Base-by-base conservation (phyloP, 1,284 basidiomycete species). In the Ganoderma sinense region DNA sequence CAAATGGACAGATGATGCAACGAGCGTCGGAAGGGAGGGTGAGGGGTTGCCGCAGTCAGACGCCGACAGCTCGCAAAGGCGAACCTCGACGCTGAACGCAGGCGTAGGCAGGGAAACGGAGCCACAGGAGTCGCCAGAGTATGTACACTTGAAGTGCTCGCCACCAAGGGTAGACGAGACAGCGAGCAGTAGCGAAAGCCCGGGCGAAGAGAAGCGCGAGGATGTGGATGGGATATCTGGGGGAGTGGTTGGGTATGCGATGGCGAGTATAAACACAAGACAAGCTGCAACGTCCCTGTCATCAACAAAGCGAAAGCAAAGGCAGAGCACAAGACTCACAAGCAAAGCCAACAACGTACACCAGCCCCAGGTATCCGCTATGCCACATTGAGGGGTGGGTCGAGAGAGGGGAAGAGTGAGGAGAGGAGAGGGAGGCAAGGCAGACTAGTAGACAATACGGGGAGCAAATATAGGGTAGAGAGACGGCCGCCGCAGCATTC, bases 311-410 rank as follows among this genome's bases (percentile, higher is more conserved):
- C 33, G 2, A 18, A 16, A 43, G 7, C 23, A 23, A 29, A 29
- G 18, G 18, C 56, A 33, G 2, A 6, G 18, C 16, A 4, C n/a
- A 6, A 5, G 2, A 76, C 76, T 75, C 68, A 78, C 76, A 55
- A 75, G 72, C 74, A 74, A 73, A 68, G 66, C 76, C 75, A 74
- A 70, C 75, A 74, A 68, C 71, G 64, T 75, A 75, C 75, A 76
- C 75, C 73, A 62, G 59, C 69, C 69, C 69, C 71, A 64, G 39
- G 62, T 68, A 69, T 71, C 70, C 69, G 55, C 63, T 65, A 70
- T 69, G 67, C 64, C 71, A 71, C 71, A 72, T n/a, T n/a, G n/a
- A 45, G 20, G 64, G 60, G 7, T 41, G 56, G 62, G 53, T 43
- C 48, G 66, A 53, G 33, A 43, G 48, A 5, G 60, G 51, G 40